phyloP scores from a whole-genome alignment of 1,284 basidiomycete species.

The Sanghuangporus weigelae region DNA sequence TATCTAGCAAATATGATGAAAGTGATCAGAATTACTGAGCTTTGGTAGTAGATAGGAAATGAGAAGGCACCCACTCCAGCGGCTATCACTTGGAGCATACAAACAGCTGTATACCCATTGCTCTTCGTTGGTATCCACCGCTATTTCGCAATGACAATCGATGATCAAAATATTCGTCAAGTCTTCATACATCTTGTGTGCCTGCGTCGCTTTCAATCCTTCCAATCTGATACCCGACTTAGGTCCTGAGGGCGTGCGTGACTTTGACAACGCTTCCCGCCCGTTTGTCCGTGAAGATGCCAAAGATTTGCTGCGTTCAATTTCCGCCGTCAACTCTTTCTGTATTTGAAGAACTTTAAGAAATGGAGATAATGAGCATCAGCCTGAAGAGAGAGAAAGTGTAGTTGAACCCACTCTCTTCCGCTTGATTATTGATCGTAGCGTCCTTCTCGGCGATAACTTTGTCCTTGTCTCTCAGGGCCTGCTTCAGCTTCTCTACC shows the following conservation, averaged over 20 bases:
- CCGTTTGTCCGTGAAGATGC: conserved; percentile 31
- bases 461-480: conserved; percentile 39
- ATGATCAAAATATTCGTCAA: conserved; percentile 35
- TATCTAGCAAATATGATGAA: conserved; percentile 33
- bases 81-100: conserved; percentile 24
- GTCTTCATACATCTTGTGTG: conserved; percentile 40
- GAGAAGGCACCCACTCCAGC: conserved; percentile 3
- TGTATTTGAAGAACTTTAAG: conserved; percentile 40
- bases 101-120: conserved; percentile 29
- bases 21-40: background rate
- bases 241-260: background rate
- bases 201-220: conserved; percentile 29
- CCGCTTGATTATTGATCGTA: conserved; percentile 2
- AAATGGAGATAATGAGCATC: background rate
- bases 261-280: conserved; percentile 2
- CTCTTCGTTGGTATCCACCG: conserved; percentile 25
- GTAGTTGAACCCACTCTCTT: conserved; percentile 1
- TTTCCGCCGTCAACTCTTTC: conserved; percentile 55
- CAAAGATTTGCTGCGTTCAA: conserved; percentile 50
- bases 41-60: background rate
- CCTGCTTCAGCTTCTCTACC: conserved; percentile 38
- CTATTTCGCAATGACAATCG: conserved; percentile 27
- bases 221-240: conserved; percentile 1
- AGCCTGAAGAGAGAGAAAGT: background rate
- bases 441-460: conserved; percentile 37